Conservation (phyloP, 1,284 basidiomycete species). For the Chondrostereum purpureum region DNA sequence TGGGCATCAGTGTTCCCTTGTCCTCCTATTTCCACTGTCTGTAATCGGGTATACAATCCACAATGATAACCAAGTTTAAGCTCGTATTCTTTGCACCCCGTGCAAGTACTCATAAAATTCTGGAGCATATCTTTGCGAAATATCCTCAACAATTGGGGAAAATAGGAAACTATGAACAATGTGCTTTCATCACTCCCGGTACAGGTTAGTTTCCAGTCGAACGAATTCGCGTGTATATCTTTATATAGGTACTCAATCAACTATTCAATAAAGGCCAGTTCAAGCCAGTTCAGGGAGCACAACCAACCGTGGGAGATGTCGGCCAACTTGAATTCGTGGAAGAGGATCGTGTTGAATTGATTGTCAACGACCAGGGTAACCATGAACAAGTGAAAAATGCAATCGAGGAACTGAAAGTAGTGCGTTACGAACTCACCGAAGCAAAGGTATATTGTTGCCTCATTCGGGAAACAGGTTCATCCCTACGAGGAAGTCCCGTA, state of each 20-base stretch:
- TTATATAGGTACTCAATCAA: too few species aligned
- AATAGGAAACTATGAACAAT: constrained; percentile 44
- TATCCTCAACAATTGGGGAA: constrained; percentile 40
- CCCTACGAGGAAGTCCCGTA: constrained; percentile 55
- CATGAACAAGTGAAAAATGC: constrained; percentile 32
- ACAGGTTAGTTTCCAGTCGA: constrained; percentile 29
- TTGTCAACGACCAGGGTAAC: constrained; percentile 35
- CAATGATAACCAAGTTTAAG: constrained; percentile 30
- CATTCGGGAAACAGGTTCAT: constrained; percentile 32
- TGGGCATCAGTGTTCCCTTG: too few species aligned
- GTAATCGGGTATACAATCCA: constrained; percentile 11
- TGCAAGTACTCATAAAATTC: constrained; percentile 30
- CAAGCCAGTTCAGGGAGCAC: constrained; percentile 32
- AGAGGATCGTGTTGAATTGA: constrained; percentile 47
- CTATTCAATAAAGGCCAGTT: constrained; percentile 40
- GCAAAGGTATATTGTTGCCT: neutral
- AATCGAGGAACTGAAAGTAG: constrained; percentile 40
- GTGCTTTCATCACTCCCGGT: constrained; percentile 48
- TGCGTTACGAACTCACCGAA: constrained; percentile 20
- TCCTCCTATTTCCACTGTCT: constrained; percentile 4
- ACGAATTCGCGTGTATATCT: neutral
- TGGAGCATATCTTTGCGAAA: constrained; percentile 37
- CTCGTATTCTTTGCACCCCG: constrained; percentile 44
- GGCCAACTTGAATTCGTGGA: constrained; percentile 42
- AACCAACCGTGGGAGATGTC: constrained; percentile 35